These are phyloP conservation scores for Hymenoscyphus albidus DNA, from an alignment of 2,329 filamentous ascomycete species.

Conservation along the genomic window DNA sequence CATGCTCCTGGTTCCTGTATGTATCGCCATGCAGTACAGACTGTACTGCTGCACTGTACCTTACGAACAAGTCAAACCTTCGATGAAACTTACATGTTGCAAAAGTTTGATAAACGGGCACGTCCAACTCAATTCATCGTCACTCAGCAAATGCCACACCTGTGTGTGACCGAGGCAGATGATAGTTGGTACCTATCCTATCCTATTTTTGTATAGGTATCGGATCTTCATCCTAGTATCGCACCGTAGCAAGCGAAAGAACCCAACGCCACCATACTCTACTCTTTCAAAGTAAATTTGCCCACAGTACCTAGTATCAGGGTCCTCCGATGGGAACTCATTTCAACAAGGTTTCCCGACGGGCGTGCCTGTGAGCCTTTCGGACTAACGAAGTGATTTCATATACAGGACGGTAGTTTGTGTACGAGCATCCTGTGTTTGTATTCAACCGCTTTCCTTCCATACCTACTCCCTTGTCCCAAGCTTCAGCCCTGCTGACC, in stretches of 20 bases:
- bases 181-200: background rate
- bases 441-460: background rate
- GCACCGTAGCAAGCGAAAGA: too few species aligned
- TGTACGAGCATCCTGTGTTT: too few species aligned
- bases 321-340: background rate
- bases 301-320: background rate
- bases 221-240: background rate
- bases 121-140: background rate
- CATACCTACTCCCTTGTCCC: background rate
- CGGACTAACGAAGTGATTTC: background rate
- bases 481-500: conserved; percentile 1
- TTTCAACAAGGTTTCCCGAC: background rate
- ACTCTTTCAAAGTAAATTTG: too few species aligned
- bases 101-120: background rate
- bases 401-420: background rate
- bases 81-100: background rate
- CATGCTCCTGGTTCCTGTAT: too few species aligned
- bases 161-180: background rate
- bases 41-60: background rate
- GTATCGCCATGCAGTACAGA: background rate
- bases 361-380: background rate
- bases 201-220: background rate
- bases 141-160: background rate
- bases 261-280: too few species aligned
- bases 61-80: conserved; percentile 2